Percentiles rank a stretch among this genome's conserved stretches.
phyloP scores from a whole-genome alignment of 164 flowering plant genomes.

The Macadamia integrifolia region DNA sequence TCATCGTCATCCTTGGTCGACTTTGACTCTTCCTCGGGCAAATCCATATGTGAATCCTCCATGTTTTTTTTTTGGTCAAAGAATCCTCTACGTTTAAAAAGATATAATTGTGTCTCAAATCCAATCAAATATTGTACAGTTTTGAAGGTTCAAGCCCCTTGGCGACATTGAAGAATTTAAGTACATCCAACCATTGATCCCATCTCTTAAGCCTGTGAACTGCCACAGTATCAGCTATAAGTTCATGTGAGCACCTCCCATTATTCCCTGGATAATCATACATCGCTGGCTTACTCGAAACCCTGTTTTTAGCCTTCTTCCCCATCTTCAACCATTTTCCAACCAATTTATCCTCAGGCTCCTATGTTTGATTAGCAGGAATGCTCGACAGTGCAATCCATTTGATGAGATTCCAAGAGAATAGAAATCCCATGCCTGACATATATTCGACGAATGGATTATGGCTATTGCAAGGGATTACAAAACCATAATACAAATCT shows the following conservation, averaged over 20 bases:
- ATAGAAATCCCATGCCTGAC: slow-evolving; percentile 65
- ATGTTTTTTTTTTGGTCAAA: too few relatives aligned
- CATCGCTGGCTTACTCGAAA: slow-evolving; percentile 47
- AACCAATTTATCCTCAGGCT: slow-evolving; percentile 46
- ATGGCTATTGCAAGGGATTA: slow-evolving; percentile 49
- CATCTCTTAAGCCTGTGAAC: slow-evolving; percentile 58
- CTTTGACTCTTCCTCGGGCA: too few relatives aligned
- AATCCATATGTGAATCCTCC: too few relatives aligned
- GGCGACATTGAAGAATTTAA: slow-evolving; percentile 52
- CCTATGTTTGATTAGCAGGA: slow-evolving; percentile 29
- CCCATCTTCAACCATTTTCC: too few relatives aligned
- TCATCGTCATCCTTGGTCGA: too few relatives aligned
- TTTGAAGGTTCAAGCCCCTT: slow-evolving; percentile 28
- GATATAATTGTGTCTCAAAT: too few relatives aligned
- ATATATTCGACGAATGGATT: slow-evolving; percentile 52
- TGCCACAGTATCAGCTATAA: slow-evolving; percentile 48
- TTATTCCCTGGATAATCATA: slow-evolving; percentile 57
- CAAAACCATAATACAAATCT: slow-evolving; percentile 61
- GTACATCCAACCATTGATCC: slow-evolving; percentile 50
- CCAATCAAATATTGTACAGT: slow-evolving; percentile 25
- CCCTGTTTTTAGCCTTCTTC: background rate
- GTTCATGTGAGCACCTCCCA: slow-evolving; percentile 56
- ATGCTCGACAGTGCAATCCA: slow-evolving; percentile 46
- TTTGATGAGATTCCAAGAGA: slow-evolving; percentile 65
- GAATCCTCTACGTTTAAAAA: too few relatives aligned